A percentile compares a stretch with the other conserved stretches of the same genome.
phyloP scores from a whole-genome alignment of 73 alveolate species.

The Tetrahymena borealis region DNA sequence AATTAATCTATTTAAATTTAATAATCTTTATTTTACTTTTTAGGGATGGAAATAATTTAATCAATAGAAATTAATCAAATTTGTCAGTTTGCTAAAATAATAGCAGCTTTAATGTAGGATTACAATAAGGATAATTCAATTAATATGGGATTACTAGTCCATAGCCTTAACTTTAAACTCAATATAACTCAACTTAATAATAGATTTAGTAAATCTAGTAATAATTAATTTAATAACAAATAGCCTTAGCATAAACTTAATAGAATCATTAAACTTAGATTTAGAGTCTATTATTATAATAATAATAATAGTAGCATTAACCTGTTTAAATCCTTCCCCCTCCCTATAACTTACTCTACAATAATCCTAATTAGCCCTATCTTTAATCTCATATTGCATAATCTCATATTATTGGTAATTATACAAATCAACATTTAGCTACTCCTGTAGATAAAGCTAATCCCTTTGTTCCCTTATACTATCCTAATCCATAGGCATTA shows the following conservation, averaged over 20 bases:
- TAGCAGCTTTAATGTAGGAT: background rate
- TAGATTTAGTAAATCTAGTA: background rate
- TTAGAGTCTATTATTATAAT: background rate
- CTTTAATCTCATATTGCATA: background rate
- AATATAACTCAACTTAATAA: background rate
- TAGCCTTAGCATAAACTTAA: background rate
- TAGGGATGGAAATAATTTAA: background rate
- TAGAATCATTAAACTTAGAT: background rate
- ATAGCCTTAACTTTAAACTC: background rate
- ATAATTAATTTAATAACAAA: background rate
- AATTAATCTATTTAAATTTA: background rate
- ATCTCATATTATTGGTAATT: background rate
- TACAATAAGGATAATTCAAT: background rate
- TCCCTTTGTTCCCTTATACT: background rate
- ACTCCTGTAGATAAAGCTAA: background rate
- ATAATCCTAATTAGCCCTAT: background rate
- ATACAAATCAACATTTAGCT: background rate
- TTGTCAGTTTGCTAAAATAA: background rate
- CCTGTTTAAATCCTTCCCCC: background rate
- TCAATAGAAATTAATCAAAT: background rate
- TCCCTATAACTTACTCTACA: background rate
- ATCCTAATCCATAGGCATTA: background rate
- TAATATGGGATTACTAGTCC: background rate
- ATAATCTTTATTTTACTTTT: background rate
- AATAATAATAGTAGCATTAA: background rate